Percentiles rank a stretch among this genome's conserved stretches.
Evolutionary conservation across 176 grass and related monocot species (phyloP).

Genomic region (Musa schizocarpa): DNA sequence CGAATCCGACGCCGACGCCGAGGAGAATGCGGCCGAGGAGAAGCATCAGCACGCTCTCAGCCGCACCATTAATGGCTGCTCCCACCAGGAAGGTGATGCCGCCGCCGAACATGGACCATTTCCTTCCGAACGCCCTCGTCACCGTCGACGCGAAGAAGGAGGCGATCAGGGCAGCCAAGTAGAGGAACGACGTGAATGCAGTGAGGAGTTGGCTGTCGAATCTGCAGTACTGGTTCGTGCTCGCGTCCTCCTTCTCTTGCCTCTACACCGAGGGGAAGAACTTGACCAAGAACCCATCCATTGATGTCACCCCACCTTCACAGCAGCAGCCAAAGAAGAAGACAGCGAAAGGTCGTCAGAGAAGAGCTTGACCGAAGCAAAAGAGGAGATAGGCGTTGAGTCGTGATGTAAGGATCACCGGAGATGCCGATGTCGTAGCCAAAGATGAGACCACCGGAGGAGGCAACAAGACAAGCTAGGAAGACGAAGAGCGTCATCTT

Average conservation of each 20-base stretch:
- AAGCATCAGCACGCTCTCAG: slow-evolving; percentile 48
- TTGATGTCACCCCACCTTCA: slow-evolving; percentile 44
- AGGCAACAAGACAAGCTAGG: slow-evolving; percentile 47
- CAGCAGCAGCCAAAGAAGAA: no score
- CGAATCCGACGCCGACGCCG: slow-evolving; percentile 46
- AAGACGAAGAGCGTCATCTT: slow-evolving; percentile 48
- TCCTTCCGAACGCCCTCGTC: slow-evolving; percentile 38
- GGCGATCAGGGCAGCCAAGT: slow-evolving; percentile 39
- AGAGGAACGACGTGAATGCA: background rate
- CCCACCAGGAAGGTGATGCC: slow-evolving; percentile 49
- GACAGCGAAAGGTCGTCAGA: no score
- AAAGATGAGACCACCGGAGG: slow-evolving; percentile 60
- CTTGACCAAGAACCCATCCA: slow-evolving; percentile 36
- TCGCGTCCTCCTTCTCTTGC: slow-evolving; percentile 14
- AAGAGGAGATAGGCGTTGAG: background rate
- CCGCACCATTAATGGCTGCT: slow-evolving; percentile 46
- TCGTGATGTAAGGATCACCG: slow-evolving; percentile 1
- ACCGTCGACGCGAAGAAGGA: slow-evolving; percentile 58
- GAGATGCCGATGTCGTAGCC: slow-evolving; percentile 65
- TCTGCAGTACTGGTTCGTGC: slow-evolving; percentile 26
- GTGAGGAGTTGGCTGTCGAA: background rate
- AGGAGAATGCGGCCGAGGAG: slow-evolving; percentile 49
- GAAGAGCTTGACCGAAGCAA: no score
- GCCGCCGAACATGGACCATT: slow-evolving; percentile 65
- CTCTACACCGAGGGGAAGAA: slow-evolving; percentile 56